Evolutionary conservation across 1,139 yeast species (phyloP), one percentile per base, ranked within the genome.

Genomic region (Suhomyces ambrosiae): DNA sequence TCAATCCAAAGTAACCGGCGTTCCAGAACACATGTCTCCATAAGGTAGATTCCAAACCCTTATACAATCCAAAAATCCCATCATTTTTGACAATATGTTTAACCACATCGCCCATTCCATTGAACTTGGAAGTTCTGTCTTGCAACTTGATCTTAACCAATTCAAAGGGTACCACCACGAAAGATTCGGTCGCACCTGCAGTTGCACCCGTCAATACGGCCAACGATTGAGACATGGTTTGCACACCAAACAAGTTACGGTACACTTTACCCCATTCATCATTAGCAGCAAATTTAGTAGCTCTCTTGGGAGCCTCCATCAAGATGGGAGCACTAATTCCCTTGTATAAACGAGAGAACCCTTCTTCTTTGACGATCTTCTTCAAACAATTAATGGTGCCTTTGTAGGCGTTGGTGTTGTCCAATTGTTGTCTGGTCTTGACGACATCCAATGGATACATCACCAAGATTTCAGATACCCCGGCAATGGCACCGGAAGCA

Each of bases 241-340:
- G 62, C 35, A 85, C 76, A 32, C 89, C 95, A 62, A 92, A 90
- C 30, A 70, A 58, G 29, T 71, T 71, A 51, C 80, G 78, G 76
- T 90, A 92, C 53, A 90, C 65, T 62, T 86, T 83, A 39, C 96
- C 95, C 86, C 96, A 92, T 63, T 89, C 92, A 61, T 94, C 98
- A 60, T 94, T 92, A 46, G 97, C 97, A 38, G 97, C 97, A 59
- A 92, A 92, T 67, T 92, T 92, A 48, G 96, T 90, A 30, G 98
- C 98, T 71, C 90, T 74, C 75, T 92, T 92, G 46, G 98, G 98
- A n/a, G 98, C 98, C 63, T 92, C 99, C 98, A 92, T 92, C 56
- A 92, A 74, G 53, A 92, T 87, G 31, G 99, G 99, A 12, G 98
- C 97, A 21, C 85, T 70, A 53, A 92, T 92, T 49, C 98, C 98